phyloP scores from a whole-genome alignment of 1,284 basidiomycete species.

The Leucoagaricus sp. region DNA sequence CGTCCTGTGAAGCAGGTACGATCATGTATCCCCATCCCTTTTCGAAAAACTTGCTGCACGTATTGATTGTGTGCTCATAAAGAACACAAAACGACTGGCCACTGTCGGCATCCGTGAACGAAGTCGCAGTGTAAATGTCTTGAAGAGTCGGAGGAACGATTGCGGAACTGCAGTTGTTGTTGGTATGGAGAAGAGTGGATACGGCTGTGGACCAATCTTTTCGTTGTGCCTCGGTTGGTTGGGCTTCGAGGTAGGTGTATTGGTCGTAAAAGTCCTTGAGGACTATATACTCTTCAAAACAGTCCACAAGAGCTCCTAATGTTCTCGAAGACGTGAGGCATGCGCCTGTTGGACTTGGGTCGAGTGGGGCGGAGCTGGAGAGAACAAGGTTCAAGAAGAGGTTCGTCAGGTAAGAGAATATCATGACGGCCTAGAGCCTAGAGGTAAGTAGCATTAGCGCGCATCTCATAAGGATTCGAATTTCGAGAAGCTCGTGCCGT shows the following conservation, averaged over 20 bases:
- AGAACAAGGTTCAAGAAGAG: neutral
- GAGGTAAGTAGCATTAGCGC: neutral
- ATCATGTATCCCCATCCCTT: constrained; percentile 45
- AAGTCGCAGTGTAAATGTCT: constrained; percentile 25
- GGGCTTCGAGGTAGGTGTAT: constrained; percentile 34
- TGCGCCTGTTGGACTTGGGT: neutral
- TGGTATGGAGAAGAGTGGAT: constrained; percentile 30
- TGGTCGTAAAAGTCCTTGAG: constrained; percentile 31
- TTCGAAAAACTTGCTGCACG: constrained; percentile 25
- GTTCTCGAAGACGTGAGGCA: constrained; percentile 14
- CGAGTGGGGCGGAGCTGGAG: neutral
- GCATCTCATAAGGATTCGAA: neutral
- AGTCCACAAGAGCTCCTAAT: constrained; percentile 20
- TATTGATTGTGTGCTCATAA: constrained; percentile 28
- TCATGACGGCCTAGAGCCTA: neutral
- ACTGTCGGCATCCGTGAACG: constrained; percentile 27
- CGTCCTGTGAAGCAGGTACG: constrained; percentile 29
- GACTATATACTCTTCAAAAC: constrained; percentile 36
- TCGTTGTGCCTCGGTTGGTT: constrained; percentile 34
- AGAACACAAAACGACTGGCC: constrained; percentile 36
- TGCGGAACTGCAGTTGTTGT: constrained; percentile 34
- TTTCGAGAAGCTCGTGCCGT: neutral
- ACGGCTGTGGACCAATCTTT: constrained; percentile 33
- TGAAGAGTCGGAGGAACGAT: constrained; percentile 30
- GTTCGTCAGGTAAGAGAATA: neutral